Conservation (phyloP, 2,329 filamentous ascomycete genomes). For the Aspergillus aculeatinus region DNA sequence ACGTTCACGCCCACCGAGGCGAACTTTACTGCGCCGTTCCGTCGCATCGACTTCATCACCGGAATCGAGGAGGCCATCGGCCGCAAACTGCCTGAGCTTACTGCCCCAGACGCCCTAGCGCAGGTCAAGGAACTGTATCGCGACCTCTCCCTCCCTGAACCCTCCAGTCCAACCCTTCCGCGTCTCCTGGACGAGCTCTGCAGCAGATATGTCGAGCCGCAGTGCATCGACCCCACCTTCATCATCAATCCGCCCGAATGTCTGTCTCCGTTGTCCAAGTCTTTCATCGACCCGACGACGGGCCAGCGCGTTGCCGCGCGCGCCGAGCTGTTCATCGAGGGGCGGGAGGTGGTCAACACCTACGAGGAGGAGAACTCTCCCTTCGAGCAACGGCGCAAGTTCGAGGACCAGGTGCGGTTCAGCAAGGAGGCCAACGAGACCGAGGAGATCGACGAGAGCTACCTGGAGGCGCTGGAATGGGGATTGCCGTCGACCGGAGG, state of each 20-base stretch:
- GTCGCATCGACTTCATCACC: conserved; percentile 78
- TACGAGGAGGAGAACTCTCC: conserved; percentile 98
- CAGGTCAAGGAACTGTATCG: conserved; percentile 59
- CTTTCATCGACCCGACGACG: conserved; percentile 67
- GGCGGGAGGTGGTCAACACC: conserved; percentile 86
- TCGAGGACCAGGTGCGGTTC: conserved; percentile 59
- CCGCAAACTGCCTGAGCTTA: conserved; percentile 64
- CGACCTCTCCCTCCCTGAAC: conserved; percentile 50
- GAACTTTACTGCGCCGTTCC: conserved; percentile 60
- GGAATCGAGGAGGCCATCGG: conserved; percentile 69
- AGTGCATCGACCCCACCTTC: conserved; percentile 72
- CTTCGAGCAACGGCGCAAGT: conserved; percentile 79
- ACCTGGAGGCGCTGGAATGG: conserved; percentile 79
- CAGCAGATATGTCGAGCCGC: conserved; percentile 72
- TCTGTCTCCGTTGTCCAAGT: conserved; percentile 89
- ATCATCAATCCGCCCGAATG: conserved; percentile 87
- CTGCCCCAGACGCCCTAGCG: conserved; percentile 54
- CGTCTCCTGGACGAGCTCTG: conserved; percentile 81
- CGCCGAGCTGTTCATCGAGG: conserved; percentile 78
- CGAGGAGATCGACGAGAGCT: conserved; percentile 69
- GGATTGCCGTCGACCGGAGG: conserved; percentile 93
- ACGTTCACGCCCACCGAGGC: conserved; percentile 51
- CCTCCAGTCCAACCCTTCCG: conserved; percentile 57
- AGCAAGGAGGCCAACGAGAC: conserved; percentile 51
- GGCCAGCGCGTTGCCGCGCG: conserved; percentile 75